A percentile compares a stretch with the other conserved stretches of the same genome.
These are phyloP conservation scores for Candolleomyces efflorescens DNA, from an alignment of 768 basidiomycete species.

Conservation along the genomic window DNA sequence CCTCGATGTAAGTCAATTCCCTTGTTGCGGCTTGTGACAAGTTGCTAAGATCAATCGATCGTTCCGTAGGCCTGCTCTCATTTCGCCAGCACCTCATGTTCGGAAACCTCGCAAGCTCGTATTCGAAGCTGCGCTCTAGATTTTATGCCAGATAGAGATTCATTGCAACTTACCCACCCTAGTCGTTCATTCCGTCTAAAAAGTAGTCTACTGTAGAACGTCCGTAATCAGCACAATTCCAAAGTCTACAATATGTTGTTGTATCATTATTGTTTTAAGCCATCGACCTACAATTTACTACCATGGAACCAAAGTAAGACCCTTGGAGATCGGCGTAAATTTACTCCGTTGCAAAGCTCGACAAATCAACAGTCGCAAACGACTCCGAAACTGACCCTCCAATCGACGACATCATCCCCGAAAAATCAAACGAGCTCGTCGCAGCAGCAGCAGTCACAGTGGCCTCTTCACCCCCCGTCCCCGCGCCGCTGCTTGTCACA, in stretches of 20 bases:
- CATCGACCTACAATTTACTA: background rate
- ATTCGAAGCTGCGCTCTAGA: slow-evolving; percentile 42
- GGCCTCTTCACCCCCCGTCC: background rate
- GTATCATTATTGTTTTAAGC: background rate
- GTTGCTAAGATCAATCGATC: background rate
- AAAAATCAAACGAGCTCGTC: background rate
- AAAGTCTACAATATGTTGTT: background rate
- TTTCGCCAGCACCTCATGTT: slow-evolving; percentile 38
- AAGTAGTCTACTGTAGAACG: background rate
- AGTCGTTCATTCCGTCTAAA: background rate
- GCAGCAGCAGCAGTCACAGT: background rate
- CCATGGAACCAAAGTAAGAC: background rate
- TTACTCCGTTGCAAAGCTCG: background rate
- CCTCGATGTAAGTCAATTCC: slow-evolving; percentile 74
- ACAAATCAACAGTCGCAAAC: background rate
- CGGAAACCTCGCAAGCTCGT: slow-evolving; percentile 47
- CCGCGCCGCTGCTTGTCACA: background rate
- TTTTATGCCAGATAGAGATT: background rate
- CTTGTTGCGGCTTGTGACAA: background rate
- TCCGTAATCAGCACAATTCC: background rate
- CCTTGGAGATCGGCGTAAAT: too few relatives aligned
- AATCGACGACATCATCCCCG: background rate
- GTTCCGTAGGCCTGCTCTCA: slow-evolving; percentile 43
- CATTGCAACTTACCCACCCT: background rate
- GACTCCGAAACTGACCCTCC: background rate